phyloP scores from a whole-genome alignment of 2,329 filamentous ascomycete species.

The Mariannaea elegans region DNA sequence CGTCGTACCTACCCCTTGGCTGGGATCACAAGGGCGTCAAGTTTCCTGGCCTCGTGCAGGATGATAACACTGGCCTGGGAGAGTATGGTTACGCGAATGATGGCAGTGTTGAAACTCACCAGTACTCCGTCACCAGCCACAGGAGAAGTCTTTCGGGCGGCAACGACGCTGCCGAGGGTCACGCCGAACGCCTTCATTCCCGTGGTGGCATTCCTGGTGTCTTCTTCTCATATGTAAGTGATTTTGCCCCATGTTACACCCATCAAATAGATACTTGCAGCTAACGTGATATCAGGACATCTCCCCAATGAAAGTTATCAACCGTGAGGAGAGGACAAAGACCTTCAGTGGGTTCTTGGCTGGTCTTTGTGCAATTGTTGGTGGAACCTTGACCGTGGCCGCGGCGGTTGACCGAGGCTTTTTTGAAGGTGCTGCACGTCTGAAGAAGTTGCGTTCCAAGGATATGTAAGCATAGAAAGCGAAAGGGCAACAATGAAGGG shows the following conservation, averaged over 20 bases:
- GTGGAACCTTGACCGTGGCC: constrained; percentile 93
- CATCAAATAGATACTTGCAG: background rate
- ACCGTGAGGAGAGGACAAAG: constrained; percentile 90
- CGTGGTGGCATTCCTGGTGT: constrained; percentile 94
- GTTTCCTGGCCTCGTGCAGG: constrained; percentile 48
- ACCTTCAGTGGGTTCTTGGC: constrained; percentile 92
- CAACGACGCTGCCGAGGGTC: constrained; percentile 84
- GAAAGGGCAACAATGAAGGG: background rate
- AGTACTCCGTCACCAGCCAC: constrained; percentile 98
- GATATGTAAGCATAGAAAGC: constrained; percentile 54
- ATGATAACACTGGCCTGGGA: constrained; percentile 74
- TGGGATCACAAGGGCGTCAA: constrained; percentile 72
- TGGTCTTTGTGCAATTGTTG: constrained; percentile 92
- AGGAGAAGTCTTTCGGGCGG: constrained; percentile 88
- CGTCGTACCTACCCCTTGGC: constrained; percentile 90
- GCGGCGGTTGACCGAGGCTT: constrained; percentile 90
- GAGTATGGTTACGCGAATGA: constrained; percentile 59
- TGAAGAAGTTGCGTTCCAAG: constrained; percentile 86
- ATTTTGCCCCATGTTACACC: too few relatives aligned
- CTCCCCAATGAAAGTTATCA: constrained; percentile 99
- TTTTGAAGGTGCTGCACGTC: constrained; percentile 84
- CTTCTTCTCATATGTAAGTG: constrained; percentile 95
- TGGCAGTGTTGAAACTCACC: constrained; percentile 94
- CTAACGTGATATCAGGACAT: constrained; percentile 73
- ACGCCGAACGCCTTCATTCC: constrained; percentile 91